These are phyloP conservation scores for Westerdykella sp. DNA, from an alignment of 2,329 filamentous ascomycete species.

Conservation along the genomic window DNA sequence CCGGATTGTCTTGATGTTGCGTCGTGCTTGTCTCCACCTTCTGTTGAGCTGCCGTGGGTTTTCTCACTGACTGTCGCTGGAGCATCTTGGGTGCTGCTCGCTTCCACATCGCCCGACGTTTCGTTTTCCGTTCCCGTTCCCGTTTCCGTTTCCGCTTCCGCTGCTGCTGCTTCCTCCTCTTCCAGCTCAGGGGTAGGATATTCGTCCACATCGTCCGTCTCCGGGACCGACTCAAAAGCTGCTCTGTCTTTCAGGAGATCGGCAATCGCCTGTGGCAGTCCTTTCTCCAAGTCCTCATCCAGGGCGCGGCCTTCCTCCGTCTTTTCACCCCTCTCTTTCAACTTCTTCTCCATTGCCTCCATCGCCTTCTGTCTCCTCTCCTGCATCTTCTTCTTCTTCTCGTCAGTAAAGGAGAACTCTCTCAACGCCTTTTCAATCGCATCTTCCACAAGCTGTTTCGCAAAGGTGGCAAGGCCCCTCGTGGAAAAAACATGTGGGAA, in stretches of 20 bases:
- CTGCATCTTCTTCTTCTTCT: not conserved
- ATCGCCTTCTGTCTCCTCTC: conserved; percentile 3
- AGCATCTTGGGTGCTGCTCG: not conserved
- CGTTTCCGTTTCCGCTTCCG: not conserved
- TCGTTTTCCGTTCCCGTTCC: too few species aligned
- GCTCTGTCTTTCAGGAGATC: conserved; percentile 14
- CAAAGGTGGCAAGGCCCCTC: conserved; percentile 68
- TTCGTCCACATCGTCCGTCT: conserved; percentile 10
- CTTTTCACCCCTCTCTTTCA: conserved; percentile 2
- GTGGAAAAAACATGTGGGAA: conserved; percentile 75
- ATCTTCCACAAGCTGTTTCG: conserved; percentile 70
- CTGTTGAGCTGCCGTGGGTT: too few species aligned
- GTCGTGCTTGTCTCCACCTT: too few species aligned
- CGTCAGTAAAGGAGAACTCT: conserved; percentile 46
- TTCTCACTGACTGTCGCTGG: too few species aligned
- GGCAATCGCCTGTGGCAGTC: not conserved
- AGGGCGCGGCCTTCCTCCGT: conserved; percentile 1
- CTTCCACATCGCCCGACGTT: not conserved
- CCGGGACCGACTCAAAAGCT: conserved; percentile 5
- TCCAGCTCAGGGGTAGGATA: conserved; percentile 15
- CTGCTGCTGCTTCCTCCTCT: not conserved
- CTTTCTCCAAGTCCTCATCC: not conserved
- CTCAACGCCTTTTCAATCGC: conserved; percentile 62
- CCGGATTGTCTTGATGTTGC: too few species aligned
- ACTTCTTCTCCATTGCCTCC: conserved; percentile 4